Evolutionary conservation across 2,329 filamentous ascomycete species (phyloP).

Genomic region (Aureobasidium musti): DNA sequence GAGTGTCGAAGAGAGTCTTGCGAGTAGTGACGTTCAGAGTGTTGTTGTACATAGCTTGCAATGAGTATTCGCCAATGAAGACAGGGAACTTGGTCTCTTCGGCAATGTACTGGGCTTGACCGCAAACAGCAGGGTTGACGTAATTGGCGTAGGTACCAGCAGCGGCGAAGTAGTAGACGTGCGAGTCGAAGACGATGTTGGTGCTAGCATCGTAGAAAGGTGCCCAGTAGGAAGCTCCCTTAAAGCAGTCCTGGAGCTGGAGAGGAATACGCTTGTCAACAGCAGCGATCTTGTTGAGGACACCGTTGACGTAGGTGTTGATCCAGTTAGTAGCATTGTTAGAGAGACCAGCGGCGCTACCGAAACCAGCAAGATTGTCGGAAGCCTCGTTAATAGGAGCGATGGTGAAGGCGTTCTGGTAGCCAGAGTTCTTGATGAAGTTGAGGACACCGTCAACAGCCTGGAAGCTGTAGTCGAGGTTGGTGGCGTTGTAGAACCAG

Average conservation of each 20-base stretch:
- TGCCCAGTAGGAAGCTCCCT: slow-evolving; percentile 22
- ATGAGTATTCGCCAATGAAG: background rate
- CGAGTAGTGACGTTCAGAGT: background rate
- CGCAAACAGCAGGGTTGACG: background rate
- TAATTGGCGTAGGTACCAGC: background rate
- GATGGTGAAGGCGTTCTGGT: background rate
- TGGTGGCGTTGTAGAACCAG: slow-evolving; percentile 20
- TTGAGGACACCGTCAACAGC: slow-evolving; percentile 2
- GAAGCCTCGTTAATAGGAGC: slow-evolving; percentile 4
- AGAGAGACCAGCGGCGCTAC: background rate
- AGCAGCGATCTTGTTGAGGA: slow-evolving; percentile 7
- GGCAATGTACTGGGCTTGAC: background rate
- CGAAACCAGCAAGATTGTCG: background rate
- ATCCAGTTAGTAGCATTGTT: background rate
- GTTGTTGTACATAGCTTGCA: background rate
- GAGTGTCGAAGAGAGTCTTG: slow-evolving; percentile 2
- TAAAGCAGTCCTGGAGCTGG: slow-evolving; percentile 23
- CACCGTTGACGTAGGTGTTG: background rate
- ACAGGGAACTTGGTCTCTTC: background rate
- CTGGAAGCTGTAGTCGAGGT: background rate
- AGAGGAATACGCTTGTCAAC: slow-evolving; percentile 8
- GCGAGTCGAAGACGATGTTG: slow-evolving; percentile 26
- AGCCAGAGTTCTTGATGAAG: background rate
- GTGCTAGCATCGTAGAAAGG: background rate
- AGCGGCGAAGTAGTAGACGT: slow-evolving; percentile 28